Evolutionary conservation across 805 yeast genomes (phyloP).

Genomic region (Torulaspora quercuum): DNA sequence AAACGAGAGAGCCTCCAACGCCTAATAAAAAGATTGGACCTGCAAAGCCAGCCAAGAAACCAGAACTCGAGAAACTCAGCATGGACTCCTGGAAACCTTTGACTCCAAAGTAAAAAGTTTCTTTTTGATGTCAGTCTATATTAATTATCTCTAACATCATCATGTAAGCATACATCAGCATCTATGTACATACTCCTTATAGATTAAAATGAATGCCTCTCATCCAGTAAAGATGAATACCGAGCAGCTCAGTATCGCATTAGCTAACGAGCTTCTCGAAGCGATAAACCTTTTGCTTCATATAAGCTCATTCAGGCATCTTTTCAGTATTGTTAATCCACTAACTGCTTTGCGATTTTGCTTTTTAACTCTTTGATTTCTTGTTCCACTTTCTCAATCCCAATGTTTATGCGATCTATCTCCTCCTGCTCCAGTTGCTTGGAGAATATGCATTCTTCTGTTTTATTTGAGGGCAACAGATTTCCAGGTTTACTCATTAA

Average conservation of each 20-base stretch:
- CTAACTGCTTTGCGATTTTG: constrained; percentile 34
- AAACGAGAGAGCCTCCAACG: constrained; percentile 5
- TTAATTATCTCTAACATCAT: constrained; percentile 4
- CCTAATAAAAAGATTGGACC: constrained; percentile 26
- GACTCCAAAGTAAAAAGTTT: constrained; percentile 41
- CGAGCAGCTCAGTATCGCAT: too few species aligned
- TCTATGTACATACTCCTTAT: too few species aligned
- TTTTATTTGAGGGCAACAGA: constrained; percentile 43
- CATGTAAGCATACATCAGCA: constrained; percentile 5
- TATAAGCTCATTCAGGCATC: too few species aligned
- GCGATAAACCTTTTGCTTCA: too few species aligned
- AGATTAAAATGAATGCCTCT: too few species aligned
- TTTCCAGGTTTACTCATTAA: constrained; percentile 67
- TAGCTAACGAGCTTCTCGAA: too few species aligned
- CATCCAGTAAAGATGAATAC: too few species aligned
- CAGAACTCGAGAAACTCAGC: constrained; percentile 24
- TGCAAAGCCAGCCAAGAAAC: constrained; percentile 31
- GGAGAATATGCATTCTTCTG: constrained; percentile 40
- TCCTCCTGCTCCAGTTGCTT: constrained; percentile 64
- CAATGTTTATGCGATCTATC: constrained; percentile 51
- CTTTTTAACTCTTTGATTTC: constrained; percentile 44
- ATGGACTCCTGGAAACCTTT: constrained; percentile 53
- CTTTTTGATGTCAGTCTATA: neutral
- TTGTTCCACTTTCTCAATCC: constrained; percentile 42
- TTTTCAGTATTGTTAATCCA: constrained; percentile 10